Base-by-base conservation (phyloP, 345 rosid genomes). In the Eucalyptus curtisii region DNA sequence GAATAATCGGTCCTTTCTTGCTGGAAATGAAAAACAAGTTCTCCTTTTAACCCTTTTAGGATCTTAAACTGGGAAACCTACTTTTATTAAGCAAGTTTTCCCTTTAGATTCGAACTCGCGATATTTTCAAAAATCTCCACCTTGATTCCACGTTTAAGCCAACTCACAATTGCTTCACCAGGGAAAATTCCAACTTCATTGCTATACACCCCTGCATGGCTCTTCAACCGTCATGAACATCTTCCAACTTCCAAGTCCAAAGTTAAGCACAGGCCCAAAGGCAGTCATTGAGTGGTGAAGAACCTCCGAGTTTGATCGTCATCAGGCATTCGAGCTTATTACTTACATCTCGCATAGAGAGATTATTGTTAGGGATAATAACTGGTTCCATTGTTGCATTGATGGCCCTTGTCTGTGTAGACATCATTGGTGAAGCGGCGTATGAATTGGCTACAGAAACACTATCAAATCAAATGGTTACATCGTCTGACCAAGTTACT, bases 251-350 rank as follows among this genome's bases (percentile, higher is more conserved):
- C 61, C 61, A 55, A 55, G 13, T 92, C 81, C 94, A 96, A 37
- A 92, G 94, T 40, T 94, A 86, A 90, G 93, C 80, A 93, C 94
- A 13, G 55, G 44, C 88, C 85, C 93, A 11, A 88, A 68, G 4
- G 89, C 86, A 30, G 93, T 90, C 86, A 93, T 96, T 87, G 95
- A 64, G 94, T 95, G 33, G 97, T 93, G 79, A 96, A 96, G 92
- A 95, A 96, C 89, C 97, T 96, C 31, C 92, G 94, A 31, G 95
- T 95, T 95, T 45, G 98, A 95, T 90, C 95, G 97, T 86, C 97
- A 96, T 86, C 91, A 91, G 89, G 94, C 91, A 42, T 91, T 95
- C 87, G 94, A 95, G 87, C 88, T 94, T 53, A 95, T 95, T 88
- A 92, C 97, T 16, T 91, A 89, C 87, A 90, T 94, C 80, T 90